Evolutionary conservation across 2,329 filamentous ascomycete species (phyloP).

Genomic region (Aspergillus persii): DNA sequence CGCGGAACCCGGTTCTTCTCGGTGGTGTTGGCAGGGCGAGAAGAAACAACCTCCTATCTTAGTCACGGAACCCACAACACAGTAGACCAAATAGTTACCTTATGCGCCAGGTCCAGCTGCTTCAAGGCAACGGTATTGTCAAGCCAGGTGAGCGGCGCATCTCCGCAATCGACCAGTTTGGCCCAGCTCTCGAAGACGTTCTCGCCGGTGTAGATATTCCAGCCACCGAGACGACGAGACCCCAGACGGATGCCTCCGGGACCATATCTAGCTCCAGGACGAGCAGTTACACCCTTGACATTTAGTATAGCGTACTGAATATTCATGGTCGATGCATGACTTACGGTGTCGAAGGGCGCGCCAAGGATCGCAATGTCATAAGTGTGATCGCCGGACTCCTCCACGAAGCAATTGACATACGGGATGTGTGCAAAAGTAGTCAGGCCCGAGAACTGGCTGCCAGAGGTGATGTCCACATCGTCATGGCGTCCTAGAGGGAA

Average conservation of each 20-base stretch:
- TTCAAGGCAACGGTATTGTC: constrained; percentile 56
- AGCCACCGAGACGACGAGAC: constrained; percentile 49
- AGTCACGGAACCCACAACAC: neutral
- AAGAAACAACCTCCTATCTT: constrained; percentile 42
- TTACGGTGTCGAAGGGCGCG: constrained; percentile 50
- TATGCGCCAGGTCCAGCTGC: constrained; percentile 53
- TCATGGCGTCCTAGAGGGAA: constrained; percentile 23
- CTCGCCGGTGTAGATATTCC: constrained; percentile 50
- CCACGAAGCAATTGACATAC: constrained; percentile 30
- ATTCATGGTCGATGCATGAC: too few relatives aligned
- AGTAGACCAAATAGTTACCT: constrained; percentile 28
- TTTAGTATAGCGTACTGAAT: constrained; percentile 15
- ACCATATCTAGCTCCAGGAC: constrained; percentile 54
- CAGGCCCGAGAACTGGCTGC: constrained; percentile 42
- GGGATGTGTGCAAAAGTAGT: constrained; percentile 35
- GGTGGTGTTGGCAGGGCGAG: constrained; percentile 44
- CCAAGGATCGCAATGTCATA: constrained; percentile 48
- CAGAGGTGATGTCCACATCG: constrained; percentile 42
- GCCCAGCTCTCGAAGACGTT: constrained; percentile 50
- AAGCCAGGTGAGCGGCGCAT: constrained; percentile 52
- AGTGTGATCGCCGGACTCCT: constrained; percentile 14
- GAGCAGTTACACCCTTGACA: constrained; percentile 43
- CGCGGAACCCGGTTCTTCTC: constrained; percentile 37
- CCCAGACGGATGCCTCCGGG: constrained; percentile 53
- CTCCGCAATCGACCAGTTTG: constrained; percentile 55